These are phyloP conservation scores for Hypholoma sublateritium DNA, from an alignment of 768 basidiomycete genomes.

Conservation along the genomic window DNA sequence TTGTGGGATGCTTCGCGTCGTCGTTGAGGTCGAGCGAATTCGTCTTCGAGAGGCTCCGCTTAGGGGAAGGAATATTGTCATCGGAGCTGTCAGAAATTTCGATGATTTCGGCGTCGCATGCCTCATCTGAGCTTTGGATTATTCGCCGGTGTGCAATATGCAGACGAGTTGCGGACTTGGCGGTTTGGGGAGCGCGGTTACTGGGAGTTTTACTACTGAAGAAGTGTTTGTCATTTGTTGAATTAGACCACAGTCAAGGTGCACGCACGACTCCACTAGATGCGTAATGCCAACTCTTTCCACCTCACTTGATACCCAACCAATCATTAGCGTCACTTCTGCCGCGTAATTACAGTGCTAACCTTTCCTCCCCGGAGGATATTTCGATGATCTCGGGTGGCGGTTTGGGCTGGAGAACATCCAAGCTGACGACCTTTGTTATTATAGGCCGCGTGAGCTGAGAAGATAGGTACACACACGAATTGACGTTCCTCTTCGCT, in stretches of 20 bases:
- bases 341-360: background rate
- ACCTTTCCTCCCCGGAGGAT: constrained; percentile 36
- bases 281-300: background rate
- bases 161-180: background rate
- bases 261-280: no score
- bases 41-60: background rate
- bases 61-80: background rate
- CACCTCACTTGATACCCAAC: background rate
- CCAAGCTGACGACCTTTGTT: background rate
- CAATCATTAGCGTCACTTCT: background rate
- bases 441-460: background rate
- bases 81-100: constrained; percentile 26
- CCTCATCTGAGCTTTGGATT: constrained; percentile 34
- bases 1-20: background rate
- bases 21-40: background rate
- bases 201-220: background rate
- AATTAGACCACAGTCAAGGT: no score
- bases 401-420: background rate
- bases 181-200: background rate
- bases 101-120: constrained; percentile 24
- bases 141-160: constrained; percentile 25
- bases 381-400: constrained; percentile 49
- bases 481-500: constrained; percentile 46
- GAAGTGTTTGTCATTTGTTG: no score
- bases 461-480: constrained; percentile 21